Base-by-base conservation (phyloP, 352 stramenopile species). In the Globisporangium perplexum region DNA sequence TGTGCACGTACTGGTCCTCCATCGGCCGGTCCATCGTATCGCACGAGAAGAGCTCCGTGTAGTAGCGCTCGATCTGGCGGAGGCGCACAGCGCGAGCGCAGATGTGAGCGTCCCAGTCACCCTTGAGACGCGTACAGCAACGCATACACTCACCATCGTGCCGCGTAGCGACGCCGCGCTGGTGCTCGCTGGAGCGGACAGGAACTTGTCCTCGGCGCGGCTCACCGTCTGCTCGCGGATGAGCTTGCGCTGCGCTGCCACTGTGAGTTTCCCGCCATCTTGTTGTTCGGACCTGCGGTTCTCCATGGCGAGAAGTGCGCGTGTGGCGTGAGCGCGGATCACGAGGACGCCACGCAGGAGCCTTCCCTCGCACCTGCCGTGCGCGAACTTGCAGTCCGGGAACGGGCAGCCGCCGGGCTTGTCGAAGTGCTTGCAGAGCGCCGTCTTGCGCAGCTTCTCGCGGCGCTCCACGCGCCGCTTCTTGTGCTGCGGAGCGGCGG, bases 1-100 rank as follows among this genome's bases (percentile, higher is more conserved):
- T 94, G 68, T 94, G 82, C 53, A 94, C 80, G 65, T 88, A 93
- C 52, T 93, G 82, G 60, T 94, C 84, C 57, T 94, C 77, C 54
- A 62, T 53, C 10, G 62, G 50, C 50, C 82, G 80, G 56, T 71
- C 71, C 74, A 85, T 90, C 26, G 74, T 83, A 62, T 94, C 80
- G 53, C 78, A 88, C 39, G 77, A 82, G 42, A 90, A 94, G 51
- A 94, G 67, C 60, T 91, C 65, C 33, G 82, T 94, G 63, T 94
- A 94, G 69, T 94, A 94, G 44, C 84, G 75, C 55, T 94, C 84
- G 58, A 94, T 87, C 77, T 88, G 38, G n/a, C 20, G 38, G n/a
- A 17, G n/a, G 42, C 31, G 30, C 24, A n/a, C 23, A 35, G 24
- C 41, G 20, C 47, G 28, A 3, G 17, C n/a, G n/a, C 24, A 41